phyloP scores from a whole-genome alignment of 2,329 filamentous ascomycete genomes.

The Lecanoromycetidae sp. region DNA sequence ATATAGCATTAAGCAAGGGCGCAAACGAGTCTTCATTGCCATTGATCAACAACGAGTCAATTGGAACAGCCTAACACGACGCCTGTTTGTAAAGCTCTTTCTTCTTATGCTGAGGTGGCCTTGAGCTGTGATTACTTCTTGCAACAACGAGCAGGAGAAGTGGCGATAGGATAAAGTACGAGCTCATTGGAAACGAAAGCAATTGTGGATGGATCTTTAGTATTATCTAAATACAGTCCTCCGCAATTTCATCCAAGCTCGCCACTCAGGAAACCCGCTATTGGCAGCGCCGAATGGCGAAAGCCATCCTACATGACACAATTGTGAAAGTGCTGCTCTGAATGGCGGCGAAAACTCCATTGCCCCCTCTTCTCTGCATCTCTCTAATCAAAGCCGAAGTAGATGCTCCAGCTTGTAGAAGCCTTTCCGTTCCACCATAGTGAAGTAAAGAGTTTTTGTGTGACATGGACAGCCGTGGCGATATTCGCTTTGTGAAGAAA shows the following conservation, averaged over 20 bases:
- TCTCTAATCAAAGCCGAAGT: neutral
- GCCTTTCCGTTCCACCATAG: too few species aligned
- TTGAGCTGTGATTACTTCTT: too few species aligned
- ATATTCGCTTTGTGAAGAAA: neutral
- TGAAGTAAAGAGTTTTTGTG: too few species aligned
- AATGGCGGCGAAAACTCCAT: neutral
- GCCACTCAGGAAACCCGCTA: constrained; percentile 1
- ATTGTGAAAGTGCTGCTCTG: neutral
- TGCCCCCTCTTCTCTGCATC: neutral
- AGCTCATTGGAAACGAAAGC: too few species aligned
- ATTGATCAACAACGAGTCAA: neutral
- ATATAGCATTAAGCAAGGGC: neutral
- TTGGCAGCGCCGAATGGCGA: constrained; percentile 5
- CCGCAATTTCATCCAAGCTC: neutral
- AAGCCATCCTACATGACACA: neutral
- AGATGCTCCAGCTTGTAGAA: too few species aligned
- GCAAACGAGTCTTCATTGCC: neutral
- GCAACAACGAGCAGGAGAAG: too few species aligned
- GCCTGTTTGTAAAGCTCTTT: too few species aligned
- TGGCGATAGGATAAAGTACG: too few species aligned
- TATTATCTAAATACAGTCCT: constrained; percentile 6
- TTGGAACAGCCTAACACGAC: too few species aligned
- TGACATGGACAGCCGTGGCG: constrained; percentile 1
- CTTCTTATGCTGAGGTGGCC: too few species aligned
- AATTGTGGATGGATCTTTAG: neutral